Conservation (phyloP, 352 stramenopile genomes). For the Pythium sp. region DNA sequence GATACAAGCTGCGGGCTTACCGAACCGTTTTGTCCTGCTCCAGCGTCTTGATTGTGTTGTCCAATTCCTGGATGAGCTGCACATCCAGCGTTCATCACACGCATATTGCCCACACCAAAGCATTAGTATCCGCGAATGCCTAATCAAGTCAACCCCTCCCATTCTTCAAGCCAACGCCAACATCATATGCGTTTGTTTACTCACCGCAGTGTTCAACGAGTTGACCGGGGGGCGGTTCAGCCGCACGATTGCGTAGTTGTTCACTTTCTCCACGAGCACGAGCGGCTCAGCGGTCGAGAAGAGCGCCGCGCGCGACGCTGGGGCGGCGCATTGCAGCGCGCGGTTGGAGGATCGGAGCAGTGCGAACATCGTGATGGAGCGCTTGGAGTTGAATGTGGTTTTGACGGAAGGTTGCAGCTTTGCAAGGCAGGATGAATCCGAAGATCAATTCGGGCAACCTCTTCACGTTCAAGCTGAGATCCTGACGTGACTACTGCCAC, state of each 20-base stretch:
- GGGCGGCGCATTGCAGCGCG: constrained; percentile 4
- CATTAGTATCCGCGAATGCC: not conserved
- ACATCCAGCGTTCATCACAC: not conserved
- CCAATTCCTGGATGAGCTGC: constrained; percentile 67
- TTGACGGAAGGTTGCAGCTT: constrained; percentile 1
- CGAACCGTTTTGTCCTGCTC: constrained; percentile 74
- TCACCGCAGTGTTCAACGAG: constrained; percentile 71
- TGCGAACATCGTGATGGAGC: constrained; percentile 14
- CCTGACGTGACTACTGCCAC: constrained; percentile 41
- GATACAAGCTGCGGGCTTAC: constrained; percentile 23
- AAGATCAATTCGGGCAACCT: not conserved
- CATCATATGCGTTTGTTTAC: not conserved
- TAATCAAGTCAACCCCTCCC: too few relatives aligned
- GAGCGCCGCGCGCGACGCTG: constrained; percentile 11
- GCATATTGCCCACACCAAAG: not conserved
- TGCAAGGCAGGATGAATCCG: not conserved
- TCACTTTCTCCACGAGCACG: constrained; percentile 68
- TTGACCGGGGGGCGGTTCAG: constrained; percentile 81
- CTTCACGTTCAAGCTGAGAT: constrained; percentile 18
- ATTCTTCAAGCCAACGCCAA: not conserved
- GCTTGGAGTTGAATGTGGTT: constrained; percentile 16
- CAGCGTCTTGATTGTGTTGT: constrained; percentile 65
- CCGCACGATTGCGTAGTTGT: constrained; percentile 76
- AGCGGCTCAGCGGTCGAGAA: constrained; percentile 46
- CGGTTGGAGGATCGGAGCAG: constrained; percentile 11